These are phyloP conservation scores for Cucurbita moschata DNA, from an alignment of 306 rosid genomes.

Conservation along the genomic window DNA sequence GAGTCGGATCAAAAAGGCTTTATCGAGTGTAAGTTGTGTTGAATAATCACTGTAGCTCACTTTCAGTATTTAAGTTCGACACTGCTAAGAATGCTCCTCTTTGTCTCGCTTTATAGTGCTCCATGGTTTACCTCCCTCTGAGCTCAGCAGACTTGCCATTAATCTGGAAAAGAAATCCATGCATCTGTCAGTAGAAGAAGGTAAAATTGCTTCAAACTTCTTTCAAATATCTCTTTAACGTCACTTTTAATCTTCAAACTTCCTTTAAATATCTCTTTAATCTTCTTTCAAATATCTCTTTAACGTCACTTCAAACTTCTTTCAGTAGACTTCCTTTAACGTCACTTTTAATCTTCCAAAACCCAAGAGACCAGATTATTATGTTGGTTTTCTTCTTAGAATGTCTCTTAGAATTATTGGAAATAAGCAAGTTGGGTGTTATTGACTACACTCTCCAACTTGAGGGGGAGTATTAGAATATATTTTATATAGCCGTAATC, in stretches of 20 bases:
- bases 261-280: too few relatives aligned
- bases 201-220: constrained; percentile 8
- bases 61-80: not conserved
- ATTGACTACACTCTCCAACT: too few relatives aligned
- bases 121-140: constrained; percentile 19
- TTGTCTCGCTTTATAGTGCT: constrained; percentile 16
- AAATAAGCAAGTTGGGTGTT: too few relatives aligned
- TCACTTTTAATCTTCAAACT: not conserved
- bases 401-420: not conserved
- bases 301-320: too few relatives aligned
- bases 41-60: not conserved
- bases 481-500: too few relatives aligned
- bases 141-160: constrained; percentile 36
- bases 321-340: too few relatives aligned
- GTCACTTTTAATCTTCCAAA: not conserved
- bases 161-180: constrained; percentile 39
- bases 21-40: constrained; percentile 14
- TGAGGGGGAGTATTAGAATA: too few relatives aligned
- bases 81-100: not conserved
- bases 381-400: not conserved
- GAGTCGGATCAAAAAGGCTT: constrained; percentile 19
- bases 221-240: not conserved
- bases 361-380: not conserved
- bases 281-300: too few relatives aligned
- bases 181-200: constrained; percentile 37